Conservation (phyloP, 148 eudicot species). For the Chenopodium berlandieri region DNA sequence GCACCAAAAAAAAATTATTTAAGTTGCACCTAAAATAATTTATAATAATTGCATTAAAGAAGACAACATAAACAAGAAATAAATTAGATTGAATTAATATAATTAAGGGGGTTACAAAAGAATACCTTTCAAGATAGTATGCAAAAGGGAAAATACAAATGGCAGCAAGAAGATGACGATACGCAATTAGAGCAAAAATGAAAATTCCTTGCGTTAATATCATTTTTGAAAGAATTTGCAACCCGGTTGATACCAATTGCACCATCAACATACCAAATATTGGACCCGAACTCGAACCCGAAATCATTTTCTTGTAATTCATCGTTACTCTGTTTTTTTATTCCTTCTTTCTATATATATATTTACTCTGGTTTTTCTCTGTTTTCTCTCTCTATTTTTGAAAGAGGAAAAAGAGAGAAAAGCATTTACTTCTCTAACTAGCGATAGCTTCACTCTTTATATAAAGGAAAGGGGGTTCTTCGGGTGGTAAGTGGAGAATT, state of each 20-base stretch:
- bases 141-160: conserved; percentile 56
- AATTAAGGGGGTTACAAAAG: too few relatives aligned
- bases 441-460: not conserved
- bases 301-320: conserved; percentile 17
- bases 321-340: not conserved
- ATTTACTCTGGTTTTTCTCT: not conserved
- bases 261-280: conserved; percentile 50
- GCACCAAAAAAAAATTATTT: too few relatives aligned
- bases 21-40: too few relatives aligned
- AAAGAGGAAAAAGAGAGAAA: not conserved
- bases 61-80: too few relatives aligned
- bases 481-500: not conserved
- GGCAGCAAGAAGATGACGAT: conserved; percentile 58
- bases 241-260: conserved; percentile 43
- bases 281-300: conserved; percentile 30
- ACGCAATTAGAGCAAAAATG: conserved; percentile 52
- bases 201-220: conserved; percentile 44
- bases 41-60: too few relatives aligned
- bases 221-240: conserved; percentile 49
- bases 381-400: not conserved
- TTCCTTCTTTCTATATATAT: not conserved
- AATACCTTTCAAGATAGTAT: conserved; percentile 48
- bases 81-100: too few relatives aligned
- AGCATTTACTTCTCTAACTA: not conserved
- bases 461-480: not conserved